Percentiles rank a stretch among this genome's conserved stretches.
These are phyloP conservation scores for Anthostomella pinea DNA, from an alignment of 2,329 filamentous ascomycete genomes.

Conservation along the genomic window DNA sequence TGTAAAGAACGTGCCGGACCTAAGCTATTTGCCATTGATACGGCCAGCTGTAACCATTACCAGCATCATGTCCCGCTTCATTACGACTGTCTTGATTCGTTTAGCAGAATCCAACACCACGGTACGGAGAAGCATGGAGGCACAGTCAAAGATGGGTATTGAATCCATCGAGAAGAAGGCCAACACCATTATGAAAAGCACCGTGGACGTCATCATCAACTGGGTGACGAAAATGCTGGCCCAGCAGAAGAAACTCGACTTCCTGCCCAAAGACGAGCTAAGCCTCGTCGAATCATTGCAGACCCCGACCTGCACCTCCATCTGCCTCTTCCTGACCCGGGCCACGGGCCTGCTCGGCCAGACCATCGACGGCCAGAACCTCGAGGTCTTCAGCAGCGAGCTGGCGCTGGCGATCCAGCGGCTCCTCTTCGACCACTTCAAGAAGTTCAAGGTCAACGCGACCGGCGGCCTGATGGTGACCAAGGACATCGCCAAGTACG, in stretches of 20 bases:
- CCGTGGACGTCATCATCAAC: slow-evolving; percentile 66
- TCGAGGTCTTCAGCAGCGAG: slow-evolving; percentile 79
- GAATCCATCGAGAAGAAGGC: slow-evolving; percentile 83
- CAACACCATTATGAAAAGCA: slow-evolving; percentile 55
- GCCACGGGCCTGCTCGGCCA: slow-evolving; percentile 61
- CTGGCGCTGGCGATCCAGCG: slow-evolving; percentile 74
- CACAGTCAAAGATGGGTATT: slow-evolving; percentile 70
- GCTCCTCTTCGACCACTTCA: slow-evolving; percentile 87
- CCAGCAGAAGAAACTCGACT: slow-evolving; percentile 84
- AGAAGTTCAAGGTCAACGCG: slow-evolving; percentile 88
- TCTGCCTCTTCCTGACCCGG: slow-evolving; percentile 75
- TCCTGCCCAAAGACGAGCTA: slow-evolving; percentile 78
- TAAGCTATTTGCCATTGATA: slow-evolving; percentile 76
- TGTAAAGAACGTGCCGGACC: slow-evolving; percentile 79
- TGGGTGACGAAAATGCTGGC: slow-evolving; percentile 72
- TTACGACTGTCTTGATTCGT: slow-evolving; percentile 84
- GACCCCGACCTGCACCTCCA: slow-evolving; percentile 78
- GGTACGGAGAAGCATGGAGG: slow-evolving; percentile 85
- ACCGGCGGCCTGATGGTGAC: slow-evolving; percentile 93
- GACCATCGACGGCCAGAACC: slow-evolving; percentile 79
- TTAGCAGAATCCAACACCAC: slow-evolving; percentile 88
- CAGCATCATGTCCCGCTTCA: slow-evolving; percentile 89
- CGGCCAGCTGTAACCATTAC: slow-evolving; percentile 83
- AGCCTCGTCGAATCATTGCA: slow-evolving; percentile 70
- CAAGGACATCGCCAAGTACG: slow-evolving; percentile 94